phyloP scores from a whole-genome alignment of 768 basidiomycete genomes.

The Termitomyces sp. region DNA sequence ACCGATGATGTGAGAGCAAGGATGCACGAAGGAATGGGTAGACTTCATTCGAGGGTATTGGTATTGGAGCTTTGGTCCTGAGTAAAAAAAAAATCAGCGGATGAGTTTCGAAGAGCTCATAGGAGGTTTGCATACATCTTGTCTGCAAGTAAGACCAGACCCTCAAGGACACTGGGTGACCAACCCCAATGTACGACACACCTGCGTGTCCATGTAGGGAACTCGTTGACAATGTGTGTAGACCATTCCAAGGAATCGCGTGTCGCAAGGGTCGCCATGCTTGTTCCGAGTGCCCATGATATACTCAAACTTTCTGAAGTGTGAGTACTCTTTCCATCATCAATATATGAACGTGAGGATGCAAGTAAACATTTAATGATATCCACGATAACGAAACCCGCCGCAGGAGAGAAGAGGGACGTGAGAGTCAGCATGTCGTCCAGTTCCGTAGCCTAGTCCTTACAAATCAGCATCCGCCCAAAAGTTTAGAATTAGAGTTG shows the following conservation, averaged over 20 bases:
- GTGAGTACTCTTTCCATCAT: constrained; percentile 16
- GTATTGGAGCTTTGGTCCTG: constrained; percentile 22
- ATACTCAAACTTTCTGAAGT: constrained; percentile 21
- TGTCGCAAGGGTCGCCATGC: constrained; percentile 46
- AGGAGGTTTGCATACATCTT: constrained; percentile 32
- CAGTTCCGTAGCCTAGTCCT: constrained; percentile 34
- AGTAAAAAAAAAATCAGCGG: not conserved
- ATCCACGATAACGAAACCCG: constrained; percentile 34
- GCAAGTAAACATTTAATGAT: constrained; percentile 39
- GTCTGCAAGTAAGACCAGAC: constrained; percentile 41
- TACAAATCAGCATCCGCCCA: not conserved
- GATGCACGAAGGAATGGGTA: constrained; percentile 47
- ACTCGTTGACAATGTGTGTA: constrained; percentile 29
- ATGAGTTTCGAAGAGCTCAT: not conserved
- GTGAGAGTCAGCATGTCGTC: constrained; percentile 50
- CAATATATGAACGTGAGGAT: not conserved
- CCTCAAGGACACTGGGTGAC: constrained; percentile 50
- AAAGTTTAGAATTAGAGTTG: not conserved
- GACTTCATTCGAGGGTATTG: constrained; percentile 38
- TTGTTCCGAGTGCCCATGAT: constrained; percentile 56
- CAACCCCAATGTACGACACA: constrained; percentile 49
- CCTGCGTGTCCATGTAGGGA: constrained; percentile 41
- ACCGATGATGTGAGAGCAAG: constrained; percentile 68
- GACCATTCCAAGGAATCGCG: constrained; percentile 40
- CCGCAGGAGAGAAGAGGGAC: constrained; percentile 39